phyloP scores from a whole-genome alignment of 768 basidiomycete species.

The Dictyophora rubrovolvata region DNA sequence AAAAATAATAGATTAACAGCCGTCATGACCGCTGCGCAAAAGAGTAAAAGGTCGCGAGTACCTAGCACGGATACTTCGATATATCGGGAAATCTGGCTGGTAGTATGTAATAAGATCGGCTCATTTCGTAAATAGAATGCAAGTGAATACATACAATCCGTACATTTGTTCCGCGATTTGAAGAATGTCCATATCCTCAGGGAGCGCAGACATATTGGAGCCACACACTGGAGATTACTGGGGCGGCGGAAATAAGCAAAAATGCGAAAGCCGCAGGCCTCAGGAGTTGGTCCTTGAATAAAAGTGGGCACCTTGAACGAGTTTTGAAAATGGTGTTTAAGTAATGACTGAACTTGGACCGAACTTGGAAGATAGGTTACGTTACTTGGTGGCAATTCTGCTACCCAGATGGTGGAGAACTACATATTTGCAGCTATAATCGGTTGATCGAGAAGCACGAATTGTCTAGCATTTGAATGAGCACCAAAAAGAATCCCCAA shows the following conservation, averaged over 20 bases:
- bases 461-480: not conserved
- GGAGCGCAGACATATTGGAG: not conserved
- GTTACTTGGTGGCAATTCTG: not conserved
- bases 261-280: not conserved
- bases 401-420: not conserved
- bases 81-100: slow-evolving; percentile 3
- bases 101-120: not conserved
- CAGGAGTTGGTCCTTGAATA: no score
- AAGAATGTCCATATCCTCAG: not conserved
- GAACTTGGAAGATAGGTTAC: no score
- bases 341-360: no score
- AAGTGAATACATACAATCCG: not conserved
- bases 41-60: not conserved
- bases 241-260: not conserved
- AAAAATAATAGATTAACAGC: not conserved
- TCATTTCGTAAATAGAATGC: not conserved
- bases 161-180: not conserved
- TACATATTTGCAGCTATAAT: not conserved
- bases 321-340: no score
- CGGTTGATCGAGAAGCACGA: not conserved
- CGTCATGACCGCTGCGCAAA: not conserved
- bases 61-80: not conserved
- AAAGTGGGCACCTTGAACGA: no score
- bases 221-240: not conserved
- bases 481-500: not conserved